Percentiles rank a stretch among this genome's conserved stretches.
These are phyloP conservation scores for Nymphaea thermarum DNA, from an alignment of 164 flowering plant species.

Conservation along the genomic window DNA sequence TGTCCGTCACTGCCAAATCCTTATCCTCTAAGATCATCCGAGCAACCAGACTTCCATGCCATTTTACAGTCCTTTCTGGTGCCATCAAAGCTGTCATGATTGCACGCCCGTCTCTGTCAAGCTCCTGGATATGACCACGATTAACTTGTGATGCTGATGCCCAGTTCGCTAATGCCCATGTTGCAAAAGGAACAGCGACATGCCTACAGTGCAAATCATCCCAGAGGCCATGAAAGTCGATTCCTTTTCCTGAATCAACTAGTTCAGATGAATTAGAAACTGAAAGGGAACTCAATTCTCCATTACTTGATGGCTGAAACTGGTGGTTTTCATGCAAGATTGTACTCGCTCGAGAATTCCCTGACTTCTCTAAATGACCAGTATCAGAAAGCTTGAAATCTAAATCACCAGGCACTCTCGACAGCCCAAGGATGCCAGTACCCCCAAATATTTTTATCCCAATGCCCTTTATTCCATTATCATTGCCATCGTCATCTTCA, in stretches of 20 bases:
- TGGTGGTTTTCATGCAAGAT: constrained; percentile 19
- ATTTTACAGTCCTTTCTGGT: constrained; percentile 95
- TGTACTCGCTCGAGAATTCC: constrained; percentile 15
- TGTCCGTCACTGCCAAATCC: constrained; percentile 56
- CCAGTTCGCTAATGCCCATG: constrained; percentile 99
- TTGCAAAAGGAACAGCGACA: constrained; percentile 97
- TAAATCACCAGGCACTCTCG: constrained; percentile 37
- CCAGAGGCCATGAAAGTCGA: constrained; percentile 82
- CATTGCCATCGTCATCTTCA: constrained; percentile 69
- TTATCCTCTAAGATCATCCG: constrained; percentile 65
- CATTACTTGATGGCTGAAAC: constrained; percentile 15
- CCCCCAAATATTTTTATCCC: constrained; percentile 87
- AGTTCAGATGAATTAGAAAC: constrained; percentile 10
- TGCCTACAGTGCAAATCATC: constrained; percentile 92
- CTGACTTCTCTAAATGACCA: constrained; percentile 6
- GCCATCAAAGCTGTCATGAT: constrained; percentile 82
- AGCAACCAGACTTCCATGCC: constrained; percentile 97
- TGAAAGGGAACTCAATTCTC: constrained; percentile 36
- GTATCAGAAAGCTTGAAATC: constrained; percentile 21
- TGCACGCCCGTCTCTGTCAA: constrained; percentile 83
- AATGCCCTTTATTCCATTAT: constrained; percentile 64
- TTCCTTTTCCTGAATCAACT: background rate
- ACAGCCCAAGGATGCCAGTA: constrained; percentile 64
- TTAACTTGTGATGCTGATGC: constrained; percentile 79
- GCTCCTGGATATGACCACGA: constrained; percentile 75